phyloP scores from a whole-genome alignment of 345 rosid species.

The Citrus medica region DNA sequence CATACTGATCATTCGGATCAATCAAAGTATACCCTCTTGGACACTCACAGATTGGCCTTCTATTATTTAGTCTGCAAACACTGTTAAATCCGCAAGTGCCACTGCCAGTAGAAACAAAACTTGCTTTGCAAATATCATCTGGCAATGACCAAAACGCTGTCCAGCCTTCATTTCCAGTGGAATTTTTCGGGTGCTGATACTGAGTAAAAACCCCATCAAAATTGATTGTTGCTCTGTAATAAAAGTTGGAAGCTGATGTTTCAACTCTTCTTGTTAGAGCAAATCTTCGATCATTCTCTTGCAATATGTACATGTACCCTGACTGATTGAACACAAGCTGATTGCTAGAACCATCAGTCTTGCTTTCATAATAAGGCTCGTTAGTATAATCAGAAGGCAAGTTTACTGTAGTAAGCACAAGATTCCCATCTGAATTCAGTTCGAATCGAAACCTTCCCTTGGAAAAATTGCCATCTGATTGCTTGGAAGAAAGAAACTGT shows the following conservation, averaged over 20 bases:
- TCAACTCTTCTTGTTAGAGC: neutral
- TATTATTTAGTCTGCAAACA: neutral
- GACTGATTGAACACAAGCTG: conserved; percentile 11
- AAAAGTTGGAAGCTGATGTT: neutral
- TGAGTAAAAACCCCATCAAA: conserved; percentile 17
- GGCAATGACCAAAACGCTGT: conserved; percentile 6
- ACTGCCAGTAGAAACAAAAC: neutral
- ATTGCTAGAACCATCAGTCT: neutral
- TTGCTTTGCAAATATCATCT: conserved; percentile 8
- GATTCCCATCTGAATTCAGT: neutral
- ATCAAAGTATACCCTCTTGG: conserved; percentile 5
- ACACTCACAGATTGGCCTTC: conserved; percentile 11
- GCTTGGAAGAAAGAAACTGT: conserved; percentile 11
- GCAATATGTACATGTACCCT: neutral
- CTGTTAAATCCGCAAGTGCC: conserved; percentile 19
- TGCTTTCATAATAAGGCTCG: conserved; percentile 6
- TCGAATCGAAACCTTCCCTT: neutral
- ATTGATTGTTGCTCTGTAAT: neutral
- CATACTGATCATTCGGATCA: conserved; percentile 4
- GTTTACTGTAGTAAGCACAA: conserved; percentile 10
- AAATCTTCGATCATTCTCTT: neutral
- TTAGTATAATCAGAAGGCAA: neutral
- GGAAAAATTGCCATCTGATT: conserved; percentile 8
- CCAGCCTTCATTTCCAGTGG: conserved; percentile 10
- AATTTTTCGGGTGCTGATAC: neutral